A percentile compares a stretch with the other conserved stretches of the same genome.
phyloP scores from a whole-genome alignment of 352 stramenopile genomes.

The Phytophthora quininea region DNA sequence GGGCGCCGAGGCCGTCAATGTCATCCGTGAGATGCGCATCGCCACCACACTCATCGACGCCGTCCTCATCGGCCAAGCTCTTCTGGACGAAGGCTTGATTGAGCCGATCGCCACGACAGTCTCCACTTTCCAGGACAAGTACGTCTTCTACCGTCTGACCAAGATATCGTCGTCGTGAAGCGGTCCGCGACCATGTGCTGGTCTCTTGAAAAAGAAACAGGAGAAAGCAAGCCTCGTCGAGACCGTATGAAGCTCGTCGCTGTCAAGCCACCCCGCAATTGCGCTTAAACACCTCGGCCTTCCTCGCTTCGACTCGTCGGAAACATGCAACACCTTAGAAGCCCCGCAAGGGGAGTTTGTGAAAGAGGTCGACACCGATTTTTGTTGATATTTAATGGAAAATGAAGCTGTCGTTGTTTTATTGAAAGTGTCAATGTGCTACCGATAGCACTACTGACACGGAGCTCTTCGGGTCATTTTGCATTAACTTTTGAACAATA shows the following conservation, averaged over 20 bases:
- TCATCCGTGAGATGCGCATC: slow-evolving; percentile 80
- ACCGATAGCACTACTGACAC: no score
- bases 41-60: slow-evolving; percentile 76
- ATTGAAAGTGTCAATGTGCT: no score
- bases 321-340: slow-evolving; percentile 11
- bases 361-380: slow-evolving; percentile 20
- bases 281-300: slow-evolving; percentile 8
- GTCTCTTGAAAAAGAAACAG: no score
- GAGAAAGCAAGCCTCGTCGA: slow-evolving; percentile 7
- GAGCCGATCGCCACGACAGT: slow-evolving; percentile 75
- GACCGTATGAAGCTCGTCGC: slow-evolving; percentile 28
- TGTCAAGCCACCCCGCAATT: neutral
- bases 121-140: slow-evolving; percentile 86
- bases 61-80: slow-evolving; percentile 76
- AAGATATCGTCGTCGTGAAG: slow-evolving; percentile 52
- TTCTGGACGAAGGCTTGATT: slow-evolving; percentile 83
- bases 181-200: slow-evolving; percentile 1
- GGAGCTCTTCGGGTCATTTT: no score
- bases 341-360: neutral
- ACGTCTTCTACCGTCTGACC: slow-evolving; percentile 85
- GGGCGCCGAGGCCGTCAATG: slow-evolving; percentile 82
- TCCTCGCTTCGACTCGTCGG: neutral
- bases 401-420: neutral
- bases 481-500: no score
- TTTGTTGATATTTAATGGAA: slow-evolving; percentile 59